These are phyloP conservation scores for Pseudoneurospora amorphoporcata DNA, from an alignment of 495 filamentous ascomycete genomes.

Conservation along the genomic window DNA sequence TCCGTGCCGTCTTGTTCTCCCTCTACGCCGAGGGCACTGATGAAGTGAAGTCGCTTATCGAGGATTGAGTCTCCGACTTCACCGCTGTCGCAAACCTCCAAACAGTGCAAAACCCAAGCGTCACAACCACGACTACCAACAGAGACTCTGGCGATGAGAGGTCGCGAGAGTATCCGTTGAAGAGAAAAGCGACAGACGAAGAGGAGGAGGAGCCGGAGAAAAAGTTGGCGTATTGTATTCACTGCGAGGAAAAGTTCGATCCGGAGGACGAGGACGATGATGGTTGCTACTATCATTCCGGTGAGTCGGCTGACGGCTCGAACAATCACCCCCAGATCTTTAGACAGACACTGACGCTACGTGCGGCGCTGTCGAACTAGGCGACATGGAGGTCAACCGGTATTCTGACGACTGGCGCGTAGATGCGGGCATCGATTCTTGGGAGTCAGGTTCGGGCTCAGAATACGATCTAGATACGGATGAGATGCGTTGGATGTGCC, in stretches of 20 bases:
- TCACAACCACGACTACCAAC: no score
- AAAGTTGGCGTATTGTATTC: neutral
- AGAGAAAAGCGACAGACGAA: neutral
- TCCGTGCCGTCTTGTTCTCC: neutral
- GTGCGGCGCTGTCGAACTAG: no score
- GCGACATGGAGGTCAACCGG: no score
- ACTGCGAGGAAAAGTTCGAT: neutral
- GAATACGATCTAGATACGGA: no score
- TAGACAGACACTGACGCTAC: no score
- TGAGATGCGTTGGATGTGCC: no score
- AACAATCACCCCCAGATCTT: no score
- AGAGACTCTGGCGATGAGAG: neutral
- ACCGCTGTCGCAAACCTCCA: neutral
- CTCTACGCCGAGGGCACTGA: neutral
- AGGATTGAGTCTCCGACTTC: neutral
- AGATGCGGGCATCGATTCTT: no score
- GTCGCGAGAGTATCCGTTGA: neutral
- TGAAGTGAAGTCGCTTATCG: neutral
- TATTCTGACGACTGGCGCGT: no score
- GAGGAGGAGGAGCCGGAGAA: neutral
- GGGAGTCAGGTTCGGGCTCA: no score
- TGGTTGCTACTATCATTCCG: no score
- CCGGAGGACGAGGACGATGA: neutral
- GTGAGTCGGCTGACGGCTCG: no score
- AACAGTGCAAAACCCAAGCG: neutral